Conservation (phyloP, 257 asterid species). For the Paulownia fortunei region DNA sequence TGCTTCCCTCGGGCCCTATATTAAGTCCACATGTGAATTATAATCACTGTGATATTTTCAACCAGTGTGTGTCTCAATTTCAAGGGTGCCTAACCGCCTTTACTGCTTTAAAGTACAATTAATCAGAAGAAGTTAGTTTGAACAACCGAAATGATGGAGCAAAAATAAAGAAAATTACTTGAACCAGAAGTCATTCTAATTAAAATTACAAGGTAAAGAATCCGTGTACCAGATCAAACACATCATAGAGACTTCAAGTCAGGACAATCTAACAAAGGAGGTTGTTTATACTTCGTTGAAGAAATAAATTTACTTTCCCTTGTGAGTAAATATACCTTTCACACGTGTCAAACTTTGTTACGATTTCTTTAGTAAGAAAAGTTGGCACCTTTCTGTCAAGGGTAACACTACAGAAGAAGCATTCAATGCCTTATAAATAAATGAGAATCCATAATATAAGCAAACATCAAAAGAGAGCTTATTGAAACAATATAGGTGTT, state of each 20-base stretch:
- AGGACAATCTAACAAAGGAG: neutral
- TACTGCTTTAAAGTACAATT: neutral
- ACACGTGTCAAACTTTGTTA: constrained; percentile 21
- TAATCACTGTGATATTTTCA: neutral
- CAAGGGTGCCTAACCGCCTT: constrained; percentile 20
- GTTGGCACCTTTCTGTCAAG: neutral
- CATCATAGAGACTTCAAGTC: constrained; percentile 16
- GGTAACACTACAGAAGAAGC: neutral
- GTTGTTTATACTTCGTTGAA: constrained; percentile 23
- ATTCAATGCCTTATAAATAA: constrained; percentile 18
- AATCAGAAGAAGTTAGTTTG: neutral
- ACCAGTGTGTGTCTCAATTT: neutral
- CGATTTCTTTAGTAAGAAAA: constrained; percentile 15
- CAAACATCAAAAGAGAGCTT: constrained; percentile 45
- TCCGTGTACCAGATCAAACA: constrained; percentile 17
- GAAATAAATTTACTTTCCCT: constrained; percentile 11
- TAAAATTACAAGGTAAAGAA: constrained; percentile 15
- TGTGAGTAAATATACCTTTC: constrained; percentile 24
- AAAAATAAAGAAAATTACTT: neutral
- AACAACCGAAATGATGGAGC: neutral
- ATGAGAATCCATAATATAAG: neutral
- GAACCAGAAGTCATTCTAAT: constrained; percentile 7
- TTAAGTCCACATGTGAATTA: neutral
- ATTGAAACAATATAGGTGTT: constrained; percentile 29
- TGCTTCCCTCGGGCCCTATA: neutral